Evolutionary conservation across 2,329 filamentous ascomycete species (phyloP), one percentile per base, ranked within the genome.

Genomic region (Fusarium sp.): DNA sequence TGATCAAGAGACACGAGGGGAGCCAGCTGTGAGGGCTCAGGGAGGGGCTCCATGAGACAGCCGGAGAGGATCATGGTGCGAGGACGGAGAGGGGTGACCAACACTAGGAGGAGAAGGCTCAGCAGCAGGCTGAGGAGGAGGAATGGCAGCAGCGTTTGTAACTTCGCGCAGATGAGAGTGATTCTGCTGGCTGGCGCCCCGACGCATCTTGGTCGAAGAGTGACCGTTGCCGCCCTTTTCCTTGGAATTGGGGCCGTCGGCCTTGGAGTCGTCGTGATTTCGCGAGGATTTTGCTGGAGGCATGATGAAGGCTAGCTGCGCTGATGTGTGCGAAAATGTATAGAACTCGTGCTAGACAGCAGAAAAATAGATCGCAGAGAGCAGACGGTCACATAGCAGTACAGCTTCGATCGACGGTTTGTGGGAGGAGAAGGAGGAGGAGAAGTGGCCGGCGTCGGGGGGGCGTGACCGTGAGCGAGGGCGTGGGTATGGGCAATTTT

Each of bases 171-270:
- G 79, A 43, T 87, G 81, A 35, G 82, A 85, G 20, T 85, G 84
- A 48, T 86, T 88, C 14, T 85, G 85, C 65, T 87, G 87, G 80
- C 87, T 90, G 65, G 85, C 88, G 18, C 86, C 86, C 41, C 89
- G 86, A 63, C 88, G 88, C 82, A 89, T 85, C 80, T 91, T 91
- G 69, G 87, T 84, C 64, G 87, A 87, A 18, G 85, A 79, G 64
- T 85, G 81, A 18, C 84, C 83, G 65, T 80, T 80, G 61, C 82
- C 82, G 69, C 82, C 84, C 80, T 87, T 88, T 68, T 88, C 85
- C 77, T 88, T 86, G n/a, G 77, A 56, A 66, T 79, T 78, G 66
- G 80, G 76, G 52, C 79, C 76, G 65, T 88, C 86, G 61, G 81
- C 67, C 77, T 88, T 88, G 75, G 81, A 74, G 73, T 88, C 86